Conservation (phyloP, 768 basidiomycete genomes). For the Phanerochaete sordida region DNA sequence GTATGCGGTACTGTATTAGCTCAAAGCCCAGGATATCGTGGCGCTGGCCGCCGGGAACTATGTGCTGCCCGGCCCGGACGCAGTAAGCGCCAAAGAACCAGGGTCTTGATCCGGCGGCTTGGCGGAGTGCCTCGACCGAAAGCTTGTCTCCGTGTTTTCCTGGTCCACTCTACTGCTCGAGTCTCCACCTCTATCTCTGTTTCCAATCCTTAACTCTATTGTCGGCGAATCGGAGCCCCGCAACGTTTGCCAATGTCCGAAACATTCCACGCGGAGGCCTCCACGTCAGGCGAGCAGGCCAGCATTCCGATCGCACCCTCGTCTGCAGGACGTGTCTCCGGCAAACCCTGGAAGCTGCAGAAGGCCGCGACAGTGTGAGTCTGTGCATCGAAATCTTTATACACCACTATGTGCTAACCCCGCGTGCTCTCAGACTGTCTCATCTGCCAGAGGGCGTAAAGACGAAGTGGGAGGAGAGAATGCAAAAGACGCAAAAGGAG, state of each 20-base stretch:
- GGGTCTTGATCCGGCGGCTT: no score
- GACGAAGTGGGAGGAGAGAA: conserved; percentile 64
- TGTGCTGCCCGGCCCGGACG: no score
- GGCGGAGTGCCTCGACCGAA: no score
- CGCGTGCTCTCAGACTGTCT: conserved; percentile 48
- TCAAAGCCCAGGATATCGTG: no score
- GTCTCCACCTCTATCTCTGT: neutral
- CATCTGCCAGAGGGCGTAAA: conserved; percentile 63
- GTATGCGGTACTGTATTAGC: no score
- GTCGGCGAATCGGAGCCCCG: neutral
- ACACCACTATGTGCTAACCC: conserved; percentile 37
- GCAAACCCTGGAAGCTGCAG: conserved; percentile 41
- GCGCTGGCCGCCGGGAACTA: no score
- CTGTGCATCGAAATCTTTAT: conserved; percentile 24
- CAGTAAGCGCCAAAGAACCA: no score
- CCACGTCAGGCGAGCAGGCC: neutral
- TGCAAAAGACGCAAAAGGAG: conserved; percentile 62
- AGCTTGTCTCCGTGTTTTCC: neutral
- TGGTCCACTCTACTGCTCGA: neutral
- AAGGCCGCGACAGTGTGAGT: conserved; percentile 50
- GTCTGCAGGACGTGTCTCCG: conserved; percentile 61
- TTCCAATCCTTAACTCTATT: neutral
- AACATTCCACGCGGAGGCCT: neutral
- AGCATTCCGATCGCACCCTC: conserved; percentile 42
- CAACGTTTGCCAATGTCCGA: neutral